Evolutionary conservation across 108 stramenopile species (phyloP), one percentile per base, ranked within the genome.

Genomic region (Nitzschia sp.): DNA sequence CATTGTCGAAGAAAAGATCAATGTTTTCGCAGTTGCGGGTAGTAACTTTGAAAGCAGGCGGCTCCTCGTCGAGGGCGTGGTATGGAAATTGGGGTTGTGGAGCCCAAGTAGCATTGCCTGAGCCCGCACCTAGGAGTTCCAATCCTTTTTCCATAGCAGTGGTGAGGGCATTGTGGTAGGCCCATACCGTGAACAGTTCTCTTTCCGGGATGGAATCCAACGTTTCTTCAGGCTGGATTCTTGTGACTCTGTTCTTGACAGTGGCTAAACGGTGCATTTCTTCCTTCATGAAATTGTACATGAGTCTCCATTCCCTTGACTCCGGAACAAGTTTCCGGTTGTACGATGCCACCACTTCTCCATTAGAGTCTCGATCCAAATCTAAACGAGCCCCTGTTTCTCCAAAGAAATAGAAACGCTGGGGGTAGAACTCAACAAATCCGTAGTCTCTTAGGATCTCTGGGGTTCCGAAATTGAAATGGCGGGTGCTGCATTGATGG

Each of bases 391-490:
- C 46, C 14, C 46, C 46, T 17, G 14, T 15, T 48, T 17, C 17
- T 15, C 46, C 46, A 48, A 48, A 48, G 22, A 54, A 54, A 6
- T 54, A 55, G 86, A 86, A 91, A 24, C 83, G 55, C 61, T 91
- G 90, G n/a, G 90, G 90, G 60, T 70, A 81, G 3, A 24, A 10
- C 71, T 91, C 90, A 2, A 91, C 85, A 67, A 91, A 88, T 26
- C 90, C 90, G 78, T 63, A 91, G 58, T 84, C 76, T 11, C 74
- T 51, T 20, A 91, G 71, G 11, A 91, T 79, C 51, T 88, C 89
- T 3, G 85, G 72, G 11, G 86, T 87, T 11, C 86, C 86, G 62
- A 54, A 79, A 50, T n/a, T 24, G 12, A 20, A 24, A 25, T 54
- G 53, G 15, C 68, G 60, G 0, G 46, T 54, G 0, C 46, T 20